These are phyloP conservation scores for Colletotrichum orchidophilum DNA, from an alignment of 2,329 filamentous ascomycete species.

Conservation along the genomic window DNA sequence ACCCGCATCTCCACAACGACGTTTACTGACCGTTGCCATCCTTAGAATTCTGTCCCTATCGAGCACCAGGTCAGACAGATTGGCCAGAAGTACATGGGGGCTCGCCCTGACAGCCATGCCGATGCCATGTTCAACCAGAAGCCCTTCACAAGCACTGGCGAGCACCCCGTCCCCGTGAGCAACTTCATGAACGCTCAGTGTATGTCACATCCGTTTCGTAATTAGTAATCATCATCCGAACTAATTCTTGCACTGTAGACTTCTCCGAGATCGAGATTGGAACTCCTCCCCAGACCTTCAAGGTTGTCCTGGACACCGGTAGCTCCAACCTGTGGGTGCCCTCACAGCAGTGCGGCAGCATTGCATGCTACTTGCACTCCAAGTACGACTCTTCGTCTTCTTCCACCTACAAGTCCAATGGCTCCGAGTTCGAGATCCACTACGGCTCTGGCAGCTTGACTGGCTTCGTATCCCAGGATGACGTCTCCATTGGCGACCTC, in stretches of 20 bases:
- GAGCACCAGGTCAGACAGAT: constrained; percentile 83
- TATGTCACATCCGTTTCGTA: constrained; percentile 59
- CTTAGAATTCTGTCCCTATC: constrained; percentile 79
- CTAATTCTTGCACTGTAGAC: constrained; percentile 63
- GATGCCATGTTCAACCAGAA: constrained; percentile 84
- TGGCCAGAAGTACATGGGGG: constrained; percentile 95
- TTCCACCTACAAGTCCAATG: constrained; percentile 93
- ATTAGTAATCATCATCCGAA: background rate
- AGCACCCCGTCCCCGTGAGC: constrained; percentile 87
- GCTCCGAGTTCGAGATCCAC: constrained; percentile 88
- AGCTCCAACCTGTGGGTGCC: constrained; percentile 99
- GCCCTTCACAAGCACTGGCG: constrained; percentile 69
- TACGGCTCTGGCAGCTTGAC: constrained; percentile 96
- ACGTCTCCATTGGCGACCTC: constrained; percentile 86
- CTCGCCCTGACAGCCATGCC: constrained; percentile 73
- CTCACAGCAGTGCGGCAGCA: constrained; percentile 87
- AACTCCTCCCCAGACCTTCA: constrained; percentile 92
- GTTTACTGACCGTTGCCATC: constrained; percentile 30
- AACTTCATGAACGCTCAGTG: constrained; percentile 99
- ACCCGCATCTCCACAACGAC: background rate
- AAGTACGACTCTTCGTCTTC: constrained; percentile 95
- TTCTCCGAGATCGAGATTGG: constrained; percentile 97
- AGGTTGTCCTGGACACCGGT: constrained; percentile 97
- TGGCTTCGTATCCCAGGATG: constrained; percentile 93
- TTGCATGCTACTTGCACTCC: constrained; percentile 96